phyloP scores from a whole-genome alignment of 2,329 filamentous ascomycete species.

The Coleophoma crateriformis region DNA sequence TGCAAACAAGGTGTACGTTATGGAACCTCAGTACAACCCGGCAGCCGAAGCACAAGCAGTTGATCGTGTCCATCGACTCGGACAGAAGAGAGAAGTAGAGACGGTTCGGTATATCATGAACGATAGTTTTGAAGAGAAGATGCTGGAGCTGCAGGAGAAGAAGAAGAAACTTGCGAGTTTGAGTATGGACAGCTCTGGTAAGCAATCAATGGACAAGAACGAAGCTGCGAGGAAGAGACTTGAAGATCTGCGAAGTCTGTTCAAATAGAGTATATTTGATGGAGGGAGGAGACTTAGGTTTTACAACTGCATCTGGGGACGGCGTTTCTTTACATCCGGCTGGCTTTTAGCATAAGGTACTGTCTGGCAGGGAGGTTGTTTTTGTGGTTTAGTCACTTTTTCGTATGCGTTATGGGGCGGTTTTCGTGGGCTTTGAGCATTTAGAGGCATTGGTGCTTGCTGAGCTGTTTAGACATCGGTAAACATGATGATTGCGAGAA shows the following conservation, averaged over 20 bases:
- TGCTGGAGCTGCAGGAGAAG: constrained; percentile 82
- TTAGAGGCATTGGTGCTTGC: no score
- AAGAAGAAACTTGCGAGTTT: constrained; percentile 88
- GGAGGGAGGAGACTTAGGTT: no score
- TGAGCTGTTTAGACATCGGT: no score
- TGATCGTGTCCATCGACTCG: constrained; percentile 85
- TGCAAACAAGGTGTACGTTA: constrained; percentile 84
- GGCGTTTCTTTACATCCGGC: no score
- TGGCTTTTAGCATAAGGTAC: no score
- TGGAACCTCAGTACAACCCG: constrained; percentile 98
- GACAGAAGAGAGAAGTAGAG: constrained; percentile 83
- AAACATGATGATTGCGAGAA: no score
- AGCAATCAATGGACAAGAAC: constrained; percentile 23
- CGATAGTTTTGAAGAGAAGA: constrained; percentile 89
- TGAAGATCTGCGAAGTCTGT: constrained; percentile 54
- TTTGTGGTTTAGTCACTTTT: no score
- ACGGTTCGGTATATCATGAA: constrained; percentile 88
- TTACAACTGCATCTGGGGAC: no score
- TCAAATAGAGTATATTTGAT: constrained; percentile 26
- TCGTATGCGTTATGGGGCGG: not conserved
- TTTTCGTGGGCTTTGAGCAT: not conserved
- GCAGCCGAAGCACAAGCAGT: constrained; percentile 91
- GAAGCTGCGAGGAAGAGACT: constrained; percentile 34
- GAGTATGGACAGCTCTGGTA: constrained; percentile 60
- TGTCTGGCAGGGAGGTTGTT: no score